phyloP scores from a whole-genome alignment of 1,284 basidiomycete species.

The Leccinum pallidistipes region DNA sequence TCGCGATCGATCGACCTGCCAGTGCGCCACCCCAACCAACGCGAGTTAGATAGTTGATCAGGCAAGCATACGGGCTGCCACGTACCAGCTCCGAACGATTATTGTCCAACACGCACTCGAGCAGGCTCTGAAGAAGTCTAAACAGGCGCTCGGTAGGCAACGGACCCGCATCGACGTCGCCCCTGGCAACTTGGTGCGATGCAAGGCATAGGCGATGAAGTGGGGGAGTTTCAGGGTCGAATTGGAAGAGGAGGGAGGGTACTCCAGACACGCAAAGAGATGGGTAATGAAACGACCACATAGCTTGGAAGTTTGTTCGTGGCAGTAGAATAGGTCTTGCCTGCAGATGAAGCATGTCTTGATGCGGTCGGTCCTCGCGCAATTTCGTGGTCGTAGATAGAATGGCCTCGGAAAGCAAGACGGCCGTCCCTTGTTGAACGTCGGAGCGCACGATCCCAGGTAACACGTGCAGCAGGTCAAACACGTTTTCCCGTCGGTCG shows the following conservation, averaged over 20 bases:
- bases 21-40: too few relatives aligned
- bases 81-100: constrained; percentile 87
- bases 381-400: not conserved
- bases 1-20: too few relatives aligned
- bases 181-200: constrained; percentile 38
- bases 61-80: constrained; percentile 93
- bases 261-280: too few relatives aligned
- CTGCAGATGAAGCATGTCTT: constrained; percentile 52
- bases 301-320: too few relatives aligned
- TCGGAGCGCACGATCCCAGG: constrained; percentile 62
- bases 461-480: constrained; percentile 83
- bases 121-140: constrained; percentile 70
- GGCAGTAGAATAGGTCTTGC: too few relatives aligned
- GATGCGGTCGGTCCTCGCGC: constrained; percentile 57
- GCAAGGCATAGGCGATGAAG: too few relatives aligned
- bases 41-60: constrained; percentile 76
- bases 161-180: constrained; percentile 60
- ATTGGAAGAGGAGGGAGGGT: too few relatives aligned
- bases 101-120: constrained; percentile 78
- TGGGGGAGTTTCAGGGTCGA: too few relatives aligned
- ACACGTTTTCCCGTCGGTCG: constrained; percentile 83
- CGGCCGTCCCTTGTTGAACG: constrained; percentile 11
- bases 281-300: too few relatives aligned
- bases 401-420: not conserved
- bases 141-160: constrained; percentile 82